phyloP scores from a whole-genome alignment of 139 green algal species.

The Micractinium conductrix region DNA sequence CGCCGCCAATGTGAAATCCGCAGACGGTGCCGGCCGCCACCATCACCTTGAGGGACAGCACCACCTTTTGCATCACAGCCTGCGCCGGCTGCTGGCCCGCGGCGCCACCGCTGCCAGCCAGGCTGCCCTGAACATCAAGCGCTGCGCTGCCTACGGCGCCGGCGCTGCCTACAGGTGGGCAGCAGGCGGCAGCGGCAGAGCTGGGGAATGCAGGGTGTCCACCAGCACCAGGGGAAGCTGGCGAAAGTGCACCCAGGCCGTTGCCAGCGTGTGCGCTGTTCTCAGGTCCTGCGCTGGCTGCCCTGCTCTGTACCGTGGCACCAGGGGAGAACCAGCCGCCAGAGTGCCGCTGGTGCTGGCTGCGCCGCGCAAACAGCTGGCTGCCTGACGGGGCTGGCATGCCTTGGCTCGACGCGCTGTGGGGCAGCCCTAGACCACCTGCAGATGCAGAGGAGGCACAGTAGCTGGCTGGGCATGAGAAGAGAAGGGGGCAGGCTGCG shows the following conservation, averaged over 20 bases:
- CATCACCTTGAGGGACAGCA: conserved; percentile 65
- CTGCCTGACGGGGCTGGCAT: neutral
- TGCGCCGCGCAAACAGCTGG: neutral
- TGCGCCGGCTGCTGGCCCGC: neutral
- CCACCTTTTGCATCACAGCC: conserved; percentile 45
- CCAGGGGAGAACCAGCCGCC: neutral
- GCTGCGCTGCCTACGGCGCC: neutral
- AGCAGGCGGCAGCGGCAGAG: neutral
- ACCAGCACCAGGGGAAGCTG: neutral
- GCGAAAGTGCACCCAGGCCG: neutral
- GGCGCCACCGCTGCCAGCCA: neutral
- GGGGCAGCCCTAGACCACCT: conserved; percentile 18
- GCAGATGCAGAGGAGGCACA: neutral
- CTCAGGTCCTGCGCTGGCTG: neutral
- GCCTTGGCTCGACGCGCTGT: neutral
- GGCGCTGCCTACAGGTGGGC: neutral
- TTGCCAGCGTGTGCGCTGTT: neutral
- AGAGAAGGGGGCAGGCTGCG: neutral
- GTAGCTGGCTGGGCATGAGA: neutral
- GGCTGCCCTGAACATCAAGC: neutral
- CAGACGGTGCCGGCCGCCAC: conserved; percentile 66
- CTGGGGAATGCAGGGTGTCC: neutral
- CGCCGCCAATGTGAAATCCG: conserved; percentile 74
- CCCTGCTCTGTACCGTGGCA: neutral
- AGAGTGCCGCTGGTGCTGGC: neutral